Base-by-base conservation (phyloP, 768 basidiomycete genomes). In the Panaeolus cyanescens region DNA sequence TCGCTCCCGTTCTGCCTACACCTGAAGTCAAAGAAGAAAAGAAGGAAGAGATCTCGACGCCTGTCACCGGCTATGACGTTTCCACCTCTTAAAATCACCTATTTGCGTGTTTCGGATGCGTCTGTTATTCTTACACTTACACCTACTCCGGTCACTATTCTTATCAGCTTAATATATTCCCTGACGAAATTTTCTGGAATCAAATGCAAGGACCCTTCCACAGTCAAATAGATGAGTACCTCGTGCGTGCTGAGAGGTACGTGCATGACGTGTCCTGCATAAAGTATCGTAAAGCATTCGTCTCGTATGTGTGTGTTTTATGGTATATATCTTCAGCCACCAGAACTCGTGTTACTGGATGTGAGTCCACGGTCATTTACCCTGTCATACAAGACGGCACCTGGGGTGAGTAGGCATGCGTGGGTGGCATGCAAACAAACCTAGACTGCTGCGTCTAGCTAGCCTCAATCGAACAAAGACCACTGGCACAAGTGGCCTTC, bases 1-100 rank as follows among this genome's bases (percentile, higher is more conserved):
- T 83, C 57, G 80, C 80, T 37, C 60, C 71, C 2, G 59, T 71
- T 17, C 34, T 68, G 20, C 55, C 69, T 33, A 32, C 68, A 13
- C 59, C 64, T 33, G 62, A 68, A 36, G 59, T 65, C 30, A 71
- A 75, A 56, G 67, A 68, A 28, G 67, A 71, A 54, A 37, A 30
- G 1, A 17, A 45, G 8, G 69, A 70, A 55, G 33, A 42, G 10
- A 31, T 53, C 2, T 32, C 63, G 34, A 56, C 63, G 5, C 54
- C 62, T 17, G 59, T 64, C 25, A 31, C 39, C 9, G 72, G 72
- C 10, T 76, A 75, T 56, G 73, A 74, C 58, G 59, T 71, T 32
- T 65, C 70, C 20, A 63, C 63, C 19, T 68, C 22, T 59, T 19
- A 55, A 36, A 39, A 50, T 42, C 59, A 53, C 32, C 12, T n/a